Conservation (phyloP, 345 rosid species). For the Syzygium aqueum region DNA sequence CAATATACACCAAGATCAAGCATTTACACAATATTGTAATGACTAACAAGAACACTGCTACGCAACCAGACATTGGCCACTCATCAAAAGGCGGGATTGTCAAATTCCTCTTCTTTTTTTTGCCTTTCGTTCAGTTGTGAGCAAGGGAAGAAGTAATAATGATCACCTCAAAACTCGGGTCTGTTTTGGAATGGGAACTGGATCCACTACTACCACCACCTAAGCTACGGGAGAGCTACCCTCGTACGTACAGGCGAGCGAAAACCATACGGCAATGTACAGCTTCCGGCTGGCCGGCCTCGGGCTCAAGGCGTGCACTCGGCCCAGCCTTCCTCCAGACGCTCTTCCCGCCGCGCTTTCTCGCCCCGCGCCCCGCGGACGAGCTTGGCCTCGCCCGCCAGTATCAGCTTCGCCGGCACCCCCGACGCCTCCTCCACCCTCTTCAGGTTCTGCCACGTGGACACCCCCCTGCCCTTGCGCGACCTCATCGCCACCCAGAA, state of each 20-base stretch:
- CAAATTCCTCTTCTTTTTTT: background rate
- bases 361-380: constrained; percentile 8
- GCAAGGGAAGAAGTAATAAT: background rate
- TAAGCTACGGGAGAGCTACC: background rate
- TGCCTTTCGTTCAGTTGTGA: background rate
- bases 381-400: constrained; percentile 17
- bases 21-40: background rate
- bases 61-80: background rate
- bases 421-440: constrained; percentile 24
- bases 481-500: constrained; percentile 32
- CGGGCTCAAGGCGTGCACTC: constrained; percentile 15
- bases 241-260: background rate
- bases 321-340: constrained; percentile 35
- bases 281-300: background rate
- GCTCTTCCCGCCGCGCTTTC: background rate
- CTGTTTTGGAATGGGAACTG: background rate
- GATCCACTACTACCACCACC: background rate
- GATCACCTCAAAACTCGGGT: background rate
- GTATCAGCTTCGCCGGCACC: constrained; percentile 32
- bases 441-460: constrained; percentile 23
- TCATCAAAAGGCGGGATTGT: background rate
- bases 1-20: background rate
- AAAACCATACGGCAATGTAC: background rate
- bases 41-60: background rate
- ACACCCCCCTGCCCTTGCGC: background rate